A percentile compares a stretch with the other conserved stretches of the same genome.
These are phyloP conservation scores for Oryza brachyantha DNA, from an alignment of 176 grass and related monocot species.

Conservation along the genomic window DNA sequence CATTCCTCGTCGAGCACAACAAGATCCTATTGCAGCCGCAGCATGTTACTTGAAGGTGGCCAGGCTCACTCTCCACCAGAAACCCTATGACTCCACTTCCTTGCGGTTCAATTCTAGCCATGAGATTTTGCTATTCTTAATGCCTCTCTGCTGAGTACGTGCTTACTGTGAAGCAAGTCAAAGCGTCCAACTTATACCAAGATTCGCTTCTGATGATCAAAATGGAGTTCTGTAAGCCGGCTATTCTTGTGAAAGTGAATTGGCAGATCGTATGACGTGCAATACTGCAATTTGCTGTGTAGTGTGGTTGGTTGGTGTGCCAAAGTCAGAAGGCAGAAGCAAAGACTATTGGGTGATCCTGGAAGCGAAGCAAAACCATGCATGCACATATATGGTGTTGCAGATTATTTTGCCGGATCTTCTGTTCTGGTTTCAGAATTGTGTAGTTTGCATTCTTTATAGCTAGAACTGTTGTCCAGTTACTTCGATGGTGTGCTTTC, in stretches of 20 bases:
- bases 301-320: not conserved
- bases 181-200: not conserved
- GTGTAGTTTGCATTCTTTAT: slow-evolving; percentile 1
- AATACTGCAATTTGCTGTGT: not conserved
- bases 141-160: not conserved
- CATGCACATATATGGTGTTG: not conserved
- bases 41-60: slow-evolving; percentile 75
- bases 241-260: not conserved
- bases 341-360: not conserved
- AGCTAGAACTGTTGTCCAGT: not conserved
- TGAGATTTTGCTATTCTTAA: slow-evolving; percentile 7
- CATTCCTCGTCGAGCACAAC: slow-evolving; percentile 89
- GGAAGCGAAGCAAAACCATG: not conserved
- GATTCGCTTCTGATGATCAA: not conserved
- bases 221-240: slow-evolving; percentile 8
- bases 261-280: not conserved
- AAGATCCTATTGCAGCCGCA: slow-evolving; percentile 90
- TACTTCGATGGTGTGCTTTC: not conserved
- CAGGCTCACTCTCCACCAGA: slow-evolving; percentile 76
- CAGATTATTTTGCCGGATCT: not conserved
- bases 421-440: not conserved
- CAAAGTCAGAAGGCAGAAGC: not conserved
- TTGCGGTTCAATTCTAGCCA: not conserved
- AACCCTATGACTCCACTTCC: slow-evolving; percentile 42
- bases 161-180: not conserved